These are phyloP conservation scores for Penicillium tannophilum DNA, from an alignment of 495 filamentous ascomycete genomes.

Conservation along the genomic window DNA sequence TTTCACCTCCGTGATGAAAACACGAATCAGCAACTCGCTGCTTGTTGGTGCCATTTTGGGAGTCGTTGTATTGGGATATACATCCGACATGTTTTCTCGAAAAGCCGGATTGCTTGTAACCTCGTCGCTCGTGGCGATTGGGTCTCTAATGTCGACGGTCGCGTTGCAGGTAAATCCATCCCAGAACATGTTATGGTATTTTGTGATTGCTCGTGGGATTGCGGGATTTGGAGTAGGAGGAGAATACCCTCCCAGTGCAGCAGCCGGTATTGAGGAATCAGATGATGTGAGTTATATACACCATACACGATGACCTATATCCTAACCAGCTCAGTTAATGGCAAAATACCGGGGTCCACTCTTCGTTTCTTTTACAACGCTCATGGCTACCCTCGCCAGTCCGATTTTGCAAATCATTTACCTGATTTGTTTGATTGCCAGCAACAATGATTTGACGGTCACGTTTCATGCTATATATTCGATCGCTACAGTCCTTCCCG, in stretches of 20 bases:
- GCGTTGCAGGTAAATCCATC: conserved; percentile 35
- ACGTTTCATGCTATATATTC: conserved; percentile 39
- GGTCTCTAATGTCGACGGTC: conserved; percentile 39
- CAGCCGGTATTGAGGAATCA: conserved; percentile 37
- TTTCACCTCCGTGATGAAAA: conserved; percentile 39
- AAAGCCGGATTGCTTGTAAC: conserved; percentile 36
- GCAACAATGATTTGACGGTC: conserved; percentile 34
- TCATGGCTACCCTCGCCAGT: conserved; percentile 38
- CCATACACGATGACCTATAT: no score
- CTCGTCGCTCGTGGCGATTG: conserved; percentile 33
- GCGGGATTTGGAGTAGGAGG: conserved; percentile 39
- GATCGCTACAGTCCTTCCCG: conserved; percentile 35
- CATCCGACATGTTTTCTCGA: conserved; percentile 37
- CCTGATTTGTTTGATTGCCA: conserved; percentile 34
- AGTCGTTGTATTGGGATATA: conserved; percentile 33
- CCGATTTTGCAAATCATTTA: conserved; percentile 41
- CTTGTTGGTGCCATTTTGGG: conserved; percentile 42
- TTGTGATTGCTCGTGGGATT: conserved; percentile 37
- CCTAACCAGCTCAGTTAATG: conserved; percentile 19
- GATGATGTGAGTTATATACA: conserved; percentile 25
- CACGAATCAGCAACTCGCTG: conserved; percentile 37
- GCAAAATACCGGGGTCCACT: conserved; percentile 34
- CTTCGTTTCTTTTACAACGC: conserved; percentile 38
- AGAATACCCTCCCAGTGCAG: conserved; percentile 39
- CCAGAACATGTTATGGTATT: conserved; percentile 40